Percentiles rank a stretch among this genome's conserved stretches.
Conservation (phyloP, 2,329 filamentous ascomycete species). For the Ophiocordyceps sinensis region DNA sequence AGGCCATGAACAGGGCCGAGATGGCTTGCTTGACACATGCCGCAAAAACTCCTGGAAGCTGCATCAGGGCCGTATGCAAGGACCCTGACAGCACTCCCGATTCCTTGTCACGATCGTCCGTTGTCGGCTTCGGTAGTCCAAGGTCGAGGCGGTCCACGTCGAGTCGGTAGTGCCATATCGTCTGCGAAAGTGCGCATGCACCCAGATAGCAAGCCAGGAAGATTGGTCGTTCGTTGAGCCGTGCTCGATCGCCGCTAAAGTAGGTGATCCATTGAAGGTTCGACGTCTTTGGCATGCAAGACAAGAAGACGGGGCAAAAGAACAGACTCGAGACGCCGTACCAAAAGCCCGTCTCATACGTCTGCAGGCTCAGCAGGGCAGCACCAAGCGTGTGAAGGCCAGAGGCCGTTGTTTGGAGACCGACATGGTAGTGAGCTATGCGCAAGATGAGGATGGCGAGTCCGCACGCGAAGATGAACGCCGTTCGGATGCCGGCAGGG, state of each 20-base stretch:
- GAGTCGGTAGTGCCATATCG: conserved; percentile 50
- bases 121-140: conserved; percentile 10
- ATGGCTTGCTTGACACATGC: conserved; percentile 25
- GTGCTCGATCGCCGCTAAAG: conserved; percentile 54
- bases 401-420: conserved; percentile 55
- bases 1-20: conserved; percentile 26
- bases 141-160: conserved; percentile 56
- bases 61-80: conserved; percentile 19
- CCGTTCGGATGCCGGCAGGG: conserved; percentile 55
- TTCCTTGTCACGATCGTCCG: conserved; percentile 8
- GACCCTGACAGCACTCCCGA: conserved; percentile 12
- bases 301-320: conserved; percentile 71
- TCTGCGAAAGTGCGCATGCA: conserved; percentile 55
- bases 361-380: conserved; percentile 42
- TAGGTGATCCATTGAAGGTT: conserved; percentile 62
- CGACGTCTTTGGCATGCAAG: conserved; percentile 43
- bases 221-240: conserved; percentile 74
- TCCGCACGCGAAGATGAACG: conserved; percentile 61
- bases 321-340: conserved; percentile 66
- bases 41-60: conserved; percentile 24
- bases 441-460: conserved; percentile 73
- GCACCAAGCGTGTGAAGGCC: conserved; percentile 48
- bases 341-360: conserved; percentile 57
- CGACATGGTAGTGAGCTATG: conserved; percentile 69
- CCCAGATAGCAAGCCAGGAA: conserved; percentile 62